A percentile compares a stretch with the other conserved stretches of the same genome.
These are phyloP conservation scores for Saturnispora mendoncae DNA, from an alignment of 805 yeast genomes.

Conservation along the genomic window DNA sequence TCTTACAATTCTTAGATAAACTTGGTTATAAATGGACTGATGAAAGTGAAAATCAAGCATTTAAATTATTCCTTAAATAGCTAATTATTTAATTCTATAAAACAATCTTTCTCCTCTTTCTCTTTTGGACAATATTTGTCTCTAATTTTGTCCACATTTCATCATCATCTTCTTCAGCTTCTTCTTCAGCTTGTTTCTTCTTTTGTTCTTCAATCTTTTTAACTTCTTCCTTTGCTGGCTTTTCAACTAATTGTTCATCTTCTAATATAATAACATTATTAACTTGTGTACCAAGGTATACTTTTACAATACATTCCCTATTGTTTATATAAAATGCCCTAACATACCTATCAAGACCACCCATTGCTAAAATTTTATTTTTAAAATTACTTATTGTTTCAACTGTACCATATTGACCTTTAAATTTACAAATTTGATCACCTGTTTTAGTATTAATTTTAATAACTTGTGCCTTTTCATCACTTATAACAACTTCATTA, in stretches of 20 bases:
- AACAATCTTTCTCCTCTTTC: conserved; percentile 24
- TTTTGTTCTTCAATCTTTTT: conserved; percentile 24
- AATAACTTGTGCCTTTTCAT: conserved; percentile 58
- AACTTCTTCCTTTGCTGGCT: conserved; percentile 14
- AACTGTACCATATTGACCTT: conserved; percentile 72
- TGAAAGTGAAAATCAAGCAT: conserved; percentile 82
- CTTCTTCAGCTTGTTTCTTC: conserved; percentile 30
- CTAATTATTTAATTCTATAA: conserved; percentile 2
- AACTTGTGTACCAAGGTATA: conserved; percentile 68
- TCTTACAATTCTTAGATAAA: conserved; percentile 57
- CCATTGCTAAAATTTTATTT: conserved; percentile 49
- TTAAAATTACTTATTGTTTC: conserved; percentile 29
- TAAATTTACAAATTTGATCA: conserved; percentile 56
- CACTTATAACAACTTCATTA: conserved; percentile 47
- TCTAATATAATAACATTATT: conserved; percentile 44
- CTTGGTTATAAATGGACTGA: conserved; percentile 72
- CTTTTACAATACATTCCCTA: conserved; percentile 58
- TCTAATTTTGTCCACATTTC: conserved; percentile 28
- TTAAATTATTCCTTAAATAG: conserved; percentile 55
- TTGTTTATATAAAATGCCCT: conserved; percentile 61
- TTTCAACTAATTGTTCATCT: conserved; percentile 26
- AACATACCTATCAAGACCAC: conserved; percentile 82
- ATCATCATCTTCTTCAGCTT: conserved; percentile 28
- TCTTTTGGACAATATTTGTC: conserved; percentile 17
- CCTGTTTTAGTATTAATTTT: conserved; percentile 45